Conservation (phyloP, 805 yeast genomes). For the Metschnikowia colocasiae region DNA sequence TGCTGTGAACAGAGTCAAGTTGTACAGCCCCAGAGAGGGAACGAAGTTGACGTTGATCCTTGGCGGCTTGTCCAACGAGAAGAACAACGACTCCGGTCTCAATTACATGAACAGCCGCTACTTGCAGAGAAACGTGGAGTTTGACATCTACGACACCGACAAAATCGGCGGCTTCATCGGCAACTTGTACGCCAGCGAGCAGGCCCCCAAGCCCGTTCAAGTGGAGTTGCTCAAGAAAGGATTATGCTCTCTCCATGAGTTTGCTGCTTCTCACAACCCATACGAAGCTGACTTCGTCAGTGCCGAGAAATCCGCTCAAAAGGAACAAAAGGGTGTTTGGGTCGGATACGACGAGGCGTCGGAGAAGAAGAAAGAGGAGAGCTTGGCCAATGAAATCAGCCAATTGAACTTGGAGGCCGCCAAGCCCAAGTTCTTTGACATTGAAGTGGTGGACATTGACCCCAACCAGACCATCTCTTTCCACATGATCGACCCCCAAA, state of each 20-base stretch:
- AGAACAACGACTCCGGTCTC: conserved; percentile 43
- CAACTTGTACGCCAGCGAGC: conserved; percentile 51
- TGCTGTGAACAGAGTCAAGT: conserved; percentile 63
- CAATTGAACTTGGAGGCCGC: conserved; percentile 22
- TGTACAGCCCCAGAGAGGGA: conserved; percentile 69
- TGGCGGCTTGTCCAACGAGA: conserved; percentile 60
- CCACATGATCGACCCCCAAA: conserved; percentile 41
- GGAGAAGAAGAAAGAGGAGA: conserved; percentile 31
- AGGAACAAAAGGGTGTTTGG: conserved; percentile 64
- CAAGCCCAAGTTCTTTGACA: conserved; percentile 47
- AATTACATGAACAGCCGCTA: conserved; percentile 51
- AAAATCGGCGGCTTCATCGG: conserved; percentile 82
- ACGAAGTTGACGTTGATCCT: conserved; percentile 64
- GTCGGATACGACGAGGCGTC: conserved; percentile 45
- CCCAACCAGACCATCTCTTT: conserved; percentile 35
- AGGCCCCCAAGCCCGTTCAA: conserved; percentile 51
- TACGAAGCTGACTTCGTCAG: conserved; percentile 50
- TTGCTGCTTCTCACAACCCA: conserved; percentile 57
- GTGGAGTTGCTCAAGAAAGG: conserved; percentile 58
- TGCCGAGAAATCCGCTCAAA: conserved; percentile 62
- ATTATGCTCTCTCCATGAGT: conserved; percentile 59
- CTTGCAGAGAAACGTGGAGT: conserved; percentile 69
- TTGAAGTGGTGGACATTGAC: conserved; percentile 50
- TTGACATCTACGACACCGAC: conserved; percentile 67
- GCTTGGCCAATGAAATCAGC: conserved; percentile 19